phyloP scores from a whole-genome alignment of 2,329 filamentous ascomycete genomes.

The Pezicula rhizophila region DNA sequence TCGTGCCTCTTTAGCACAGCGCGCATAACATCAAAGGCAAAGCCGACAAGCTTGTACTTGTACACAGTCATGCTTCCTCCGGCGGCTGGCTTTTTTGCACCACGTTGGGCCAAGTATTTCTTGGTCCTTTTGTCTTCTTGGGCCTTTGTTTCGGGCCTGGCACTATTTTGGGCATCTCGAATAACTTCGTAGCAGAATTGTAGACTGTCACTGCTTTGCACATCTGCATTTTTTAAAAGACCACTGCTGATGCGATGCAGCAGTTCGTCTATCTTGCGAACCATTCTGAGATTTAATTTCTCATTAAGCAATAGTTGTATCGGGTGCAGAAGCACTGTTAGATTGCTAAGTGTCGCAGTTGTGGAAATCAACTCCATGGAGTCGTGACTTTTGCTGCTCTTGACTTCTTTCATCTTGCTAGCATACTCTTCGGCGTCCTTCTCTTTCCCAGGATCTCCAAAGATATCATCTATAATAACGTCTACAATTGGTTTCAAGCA shows the following conservation, averaged over 20 bases:
- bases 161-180: slow-evolving; percentile 71
- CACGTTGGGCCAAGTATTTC: slow-evolving; percentile 76
- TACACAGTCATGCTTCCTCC: slow-evolving; percentile 71
- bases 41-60: slow-evolving; percentile 80
- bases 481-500: slow-evolving; percentile 72
- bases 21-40: slow-evolving; percentile 81
- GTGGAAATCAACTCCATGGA: slow-evolving; percentile 91
- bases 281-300: slow-evolving; percentile 75
- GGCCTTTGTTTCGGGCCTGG: slow-evolving; percentile 43
- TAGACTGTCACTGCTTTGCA: slow-evolving; percentile 75
- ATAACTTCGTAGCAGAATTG: slow-evolving; percentile 94
- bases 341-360: slow-evolving; percentile 67
- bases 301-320: slow-evolving; percentile 74
- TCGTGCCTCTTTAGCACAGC: slow-evolving; percentile 83
- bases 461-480: slow-evolving; percentile 96
- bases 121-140: slow-evolving; percentile 57
- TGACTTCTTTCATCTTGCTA: slow-evolving; percentile 94
- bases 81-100: slow-evolving; percentile 67
- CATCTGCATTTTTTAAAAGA: slow-evolving; percentile 72
- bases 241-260: slow-evolving; percentile 78
- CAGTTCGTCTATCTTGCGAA: slow-evolving; percentile 86
- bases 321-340: slow-evolving; percentile 72
- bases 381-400: slow-evolving; percentile 96
- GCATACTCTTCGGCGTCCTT: slow-evolving; percentile 96
- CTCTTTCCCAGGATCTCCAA: slow-evolving; percentile 85